Conservation (phyloP, 1,139 yeast genomes). For the Saccharomyces uvarum region DNA sequence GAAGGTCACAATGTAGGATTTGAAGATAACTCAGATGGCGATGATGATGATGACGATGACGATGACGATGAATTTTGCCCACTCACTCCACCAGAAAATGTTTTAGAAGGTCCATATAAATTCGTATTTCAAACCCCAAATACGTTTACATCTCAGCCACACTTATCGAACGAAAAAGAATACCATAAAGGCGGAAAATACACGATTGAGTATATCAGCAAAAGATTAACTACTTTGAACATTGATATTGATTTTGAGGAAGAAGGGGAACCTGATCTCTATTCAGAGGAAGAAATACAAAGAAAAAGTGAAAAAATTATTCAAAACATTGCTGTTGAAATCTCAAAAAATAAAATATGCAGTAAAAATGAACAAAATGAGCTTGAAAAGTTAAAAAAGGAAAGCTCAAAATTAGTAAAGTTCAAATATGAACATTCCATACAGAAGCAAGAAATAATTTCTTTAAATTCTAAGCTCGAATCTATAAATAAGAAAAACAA, state of each 20-base stretch:
- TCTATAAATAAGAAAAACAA: background rate
- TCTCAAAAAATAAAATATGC: background rate
- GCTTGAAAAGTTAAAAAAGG: background rate
- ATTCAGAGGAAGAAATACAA: background rate
- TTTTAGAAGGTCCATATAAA: constrained; percentile 9
- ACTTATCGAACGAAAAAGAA: background rate
- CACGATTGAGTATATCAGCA: background rate
- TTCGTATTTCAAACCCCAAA: constrained; percentile 11
- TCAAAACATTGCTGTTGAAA: background rate
- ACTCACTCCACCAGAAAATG: constrained; percentile 6
- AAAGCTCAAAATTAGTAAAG: background rate
- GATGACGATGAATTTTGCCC: constrained; percentile 5
- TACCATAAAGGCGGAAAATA: background rate
- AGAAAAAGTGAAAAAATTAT: background rate
- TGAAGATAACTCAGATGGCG: background rate
- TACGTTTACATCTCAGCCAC: constrained; percentile 1
- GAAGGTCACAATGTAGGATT: background rate
- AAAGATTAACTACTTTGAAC: background rate
- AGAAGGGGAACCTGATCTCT: background rate
- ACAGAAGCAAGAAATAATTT: background rate
- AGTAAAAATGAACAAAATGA: background rate
- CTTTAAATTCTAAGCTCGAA: background rate
- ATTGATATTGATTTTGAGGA: background rate
- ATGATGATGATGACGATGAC: background rate
- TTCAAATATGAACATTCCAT: background rate